phyloP scores from a whole-genome alignment of 176 grass and related monocot genomes.

The Eleusine indica region DNA sequence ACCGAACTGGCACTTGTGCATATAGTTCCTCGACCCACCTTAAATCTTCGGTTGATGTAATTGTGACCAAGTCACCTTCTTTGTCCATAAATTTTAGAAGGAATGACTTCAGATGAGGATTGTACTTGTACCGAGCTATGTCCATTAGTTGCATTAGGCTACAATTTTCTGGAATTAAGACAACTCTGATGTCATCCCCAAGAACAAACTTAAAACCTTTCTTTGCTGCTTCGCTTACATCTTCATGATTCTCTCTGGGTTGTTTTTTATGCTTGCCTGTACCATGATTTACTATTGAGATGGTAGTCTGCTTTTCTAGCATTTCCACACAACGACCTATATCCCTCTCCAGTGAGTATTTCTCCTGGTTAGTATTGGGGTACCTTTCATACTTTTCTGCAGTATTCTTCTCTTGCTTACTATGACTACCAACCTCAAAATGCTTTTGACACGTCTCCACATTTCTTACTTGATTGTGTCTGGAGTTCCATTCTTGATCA shows the following conservation, averaged over 20 bases:
- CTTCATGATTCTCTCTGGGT: slow-evolving; percentile 28
- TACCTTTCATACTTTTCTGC: slow-evolving; percentile 26
- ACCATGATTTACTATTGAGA: not conserved
- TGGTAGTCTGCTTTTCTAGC: slow-evolving; percentile 16
- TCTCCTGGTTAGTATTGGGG: slow-evolving; percentile 24
- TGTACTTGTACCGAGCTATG: slow-evolving; percentile 69
- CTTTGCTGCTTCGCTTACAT: slow-evolving; percentile 33
- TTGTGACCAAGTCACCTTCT: slow-evolving; percentile 86
- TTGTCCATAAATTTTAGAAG: slow-evolving; percentile 73
- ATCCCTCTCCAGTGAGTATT: slow-evolving; percentile 11
- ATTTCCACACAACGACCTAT: not conserved
- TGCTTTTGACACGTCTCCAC: slow-evolving; percentile 38
- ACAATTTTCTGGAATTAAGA: slow-evolving; percentile 62
- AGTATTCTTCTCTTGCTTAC: slow-evolving; percentile 26
- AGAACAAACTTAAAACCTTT: slow-evolving; percentile 63
- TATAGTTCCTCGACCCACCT: slow-evolving; percentile 74
- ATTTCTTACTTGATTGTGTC: not conserved
- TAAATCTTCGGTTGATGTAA: slow-evolving; percentile 77
- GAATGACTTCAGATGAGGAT: slow-evolving; percentile 53
- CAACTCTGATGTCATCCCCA: slow-evolving; percentile 77
- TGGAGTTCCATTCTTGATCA: slow-evolving; percentile 15
- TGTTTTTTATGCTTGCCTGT: slow-evolving; percentile 42
- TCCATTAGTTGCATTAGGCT: slow-evolving; percentile 56
- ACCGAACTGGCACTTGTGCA: slow-evolving; percentile 59
- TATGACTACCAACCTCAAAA: slow-evolving; percentile 22